A percentile compares a stretch with the other conserved stretches of the same genome.
phyloP scores from a whole-genome alignment of 2,329 filamentous ascomycete species.

The Didymella sp. region DNA sequence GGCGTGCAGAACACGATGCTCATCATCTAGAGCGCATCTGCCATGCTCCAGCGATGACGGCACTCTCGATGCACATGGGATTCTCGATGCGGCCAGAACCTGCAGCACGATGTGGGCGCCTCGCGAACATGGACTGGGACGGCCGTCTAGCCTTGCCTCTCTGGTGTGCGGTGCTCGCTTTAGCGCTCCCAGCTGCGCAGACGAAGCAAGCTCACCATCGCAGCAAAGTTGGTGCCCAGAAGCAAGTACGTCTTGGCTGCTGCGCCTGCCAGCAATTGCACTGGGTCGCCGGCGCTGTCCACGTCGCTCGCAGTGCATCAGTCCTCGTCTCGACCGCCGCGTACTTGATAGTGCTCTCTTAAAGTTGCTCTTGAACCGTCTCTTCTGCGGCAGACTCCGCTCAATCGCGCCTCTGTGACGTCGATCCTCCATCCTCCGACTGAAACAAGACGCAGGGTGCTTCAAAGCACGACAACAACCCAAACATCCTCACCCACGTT shows the following conservation, averaged over 20 bases:
- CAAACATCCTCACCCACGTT: constrained; percentile 6
- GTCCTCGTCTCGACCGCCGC: constrained; percentile 4
- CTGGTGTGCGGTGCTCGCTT: background rate
- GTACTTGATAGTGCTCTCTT: constrained; percentile 7
- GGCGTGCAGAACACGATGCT: background rate
- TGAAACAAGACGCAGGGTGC: constrained; percentile 28
- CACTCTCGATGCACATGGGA: constrained; percentile 15
- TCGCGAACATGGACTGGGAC: constrained; percentile 10
- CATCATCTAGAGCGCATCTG: constrained; percentile 4
- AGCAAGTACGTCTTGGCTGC: constrained; percentile 8
- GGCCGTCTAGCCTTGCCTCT: background rate
- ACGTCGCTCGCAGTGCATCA: constrained; percentile 5
- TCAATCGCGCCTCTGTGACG: constrained; percentile 27
- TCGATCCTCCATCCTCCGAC: constrained; percentile 22
- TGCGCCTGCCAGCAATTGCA: background rate
- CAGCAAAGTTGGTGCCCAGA: background rate
- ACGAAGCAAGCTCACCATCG: constrained; percentile 8
- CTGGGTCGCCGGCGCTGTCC: constrained; percentile 5
- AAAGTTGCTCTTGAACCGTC: constrained; percentile 13
- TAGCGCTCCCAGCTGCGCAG: constrained; percentile 1
- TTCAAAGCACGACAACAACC: constrained; percentile 3
- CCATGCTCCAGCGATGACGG: constrained; percentile 13
- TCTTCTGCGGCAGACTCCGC: constrained; percentile 11
- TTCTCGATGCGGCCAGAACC: constrained; percentile 13
- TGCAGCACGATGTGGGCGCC: constrained; percentile 7